Evolutionary conservation across 768 basidiomycete species (phyloP).

Genomic region (Floccularia luteovirens): DNA sequence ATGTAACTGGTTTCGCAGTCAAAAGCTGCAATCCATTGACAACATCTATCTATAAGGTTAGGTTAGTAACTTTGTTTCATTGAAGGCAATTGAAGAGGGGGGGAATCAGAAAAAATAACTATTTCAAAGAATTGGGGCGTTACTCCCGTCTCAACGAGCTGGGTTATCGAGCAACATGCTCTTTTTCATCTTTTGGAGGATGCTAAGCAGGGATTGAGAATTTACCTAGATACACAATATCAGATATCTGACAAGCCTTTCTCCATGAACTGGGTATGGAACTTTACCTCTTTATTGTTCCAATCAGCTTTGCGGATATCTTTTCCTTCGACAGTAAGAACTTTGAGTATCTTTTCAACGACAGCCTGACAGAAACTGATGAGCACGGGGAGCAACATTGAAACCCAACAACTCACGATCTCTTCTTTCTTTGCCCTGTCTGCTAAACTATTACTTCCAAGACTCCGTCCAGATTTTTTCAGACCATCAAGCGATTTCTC

Average conservation of each 20-base stretch:
- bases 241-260: too few relatives aligned
- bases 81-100: not conserved
- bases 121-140: conserved; percentile 47
- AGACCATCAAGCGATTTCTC: conserved; percentile 80
- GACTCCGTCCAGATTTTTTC: conserved; percentile 64
- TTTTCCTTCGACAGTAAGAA: conserved; percentile 71
- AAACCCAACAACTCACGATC: conserved; percentile 44
- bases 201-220: conserved; percentile 2
- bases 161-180: conserved; percentile 76
- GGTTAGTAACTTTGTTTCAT: conserved; percentile 11
- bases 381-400: conserved; percentile 1
- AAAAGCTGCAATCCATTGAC: conserved; percentile 86
- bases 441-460: conserved; percentile 73
- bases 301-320: conserved; percentile 93
- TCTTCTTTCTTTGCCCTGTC: conserved; percentile 98
- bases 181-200: conserved; percentile 56
- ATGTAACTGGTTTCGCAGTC: conserved; percentile 95
- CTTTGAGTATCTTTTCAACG: conserved; percentile 79
- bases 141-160: conserved; percentile 86
- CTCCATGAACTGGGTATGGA: conserved; percentile 86
- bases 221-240: conserved; percentile 18
- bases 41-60: conserved; percentile 63
- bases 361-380: conserved; percentile 44
- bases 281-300: conserved; percentile 91
- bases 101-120: conserved; percentile 22